A percentile compares a stretch with the other conserved stretches of the same genome.
phyloP scores from a whole-genome alignment of 2,329 filamentous ascomycete genomes.

The Coniochaeta prunicola region DNA sequence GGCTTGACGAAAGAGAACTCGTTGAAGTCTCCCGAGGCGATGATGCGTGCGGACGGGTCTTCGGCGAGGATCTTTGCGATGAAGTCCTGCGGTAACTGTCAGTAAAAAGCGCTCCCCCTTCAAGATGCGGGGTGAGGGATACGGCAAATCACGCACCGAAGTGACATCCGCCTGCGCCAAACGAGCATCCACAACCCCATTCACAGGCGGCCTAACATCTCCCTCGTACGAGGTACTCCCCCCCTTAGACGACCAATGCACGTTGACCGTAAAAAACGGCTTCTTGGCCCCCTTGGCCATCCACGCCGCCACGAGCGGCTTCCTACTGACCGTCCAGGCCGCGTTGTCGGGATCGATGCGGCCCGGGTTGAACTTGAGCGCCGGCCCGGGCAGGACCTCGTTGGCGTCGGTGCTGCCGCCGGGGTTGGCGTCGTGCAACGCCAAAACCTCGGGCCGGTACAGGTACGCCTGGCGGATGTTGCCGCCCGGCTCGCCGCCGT shows the following conservation, averaged over 20 bases:
- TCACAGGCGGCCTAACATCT: slow-evolving; percentile 58
- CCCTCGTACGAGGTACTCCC: slow-evolving; percentile 58
- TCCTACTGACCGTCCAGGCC: slow-evolving; percentile 55
- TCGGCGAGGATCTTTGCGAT: slow-evolving; percentile 47
- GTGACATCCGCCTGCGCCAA: slow-evolving; percentile 50
- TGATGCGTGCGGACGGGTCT: slow-evolving; percentile 48
- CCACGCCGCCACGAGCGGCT: slow-evolving; percentile 62
- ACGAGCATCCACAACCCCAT: slow-evolving; percentile 53
- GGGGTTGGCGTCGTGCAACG: slow-evolving; percentile 50
- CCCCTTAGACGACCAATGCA: slow-evolving; percentile 61
- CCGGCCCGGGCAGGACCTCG: slow-evolving; percentile 42
- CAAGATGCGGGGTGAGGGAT: background rate
- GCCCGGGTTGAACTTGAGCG: slow-evolving; percentile 62
- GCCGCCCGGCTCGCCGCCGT: slow-evolving; percentile 61
- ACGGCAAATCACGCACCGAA: slow-evolving; percentile 32
- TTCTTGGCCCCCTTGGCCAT: slow-evolving; percentile 43
- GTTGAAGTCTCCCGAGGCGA: slow-evolving; percentile 64
- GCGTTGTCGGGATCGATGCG: slow-evolving; percentile 55
- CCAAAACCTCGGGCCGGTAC: slow-evolving; percentile 53
- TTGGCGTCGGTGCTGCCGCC: slow-evolving; percentile 48
- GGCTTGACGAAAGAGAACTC: slow-evolving; percentile 60
- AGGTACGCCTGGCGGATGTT: slow-evolving; percentile 68
- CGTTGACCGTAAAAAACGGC: slow-evolving; percentile 63
- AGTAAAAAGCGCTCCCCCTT: background rate
- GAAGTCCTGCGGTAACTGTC: slow-evolving; percentile 36